Percentiles rank a stretch among this genome's conserved stretches.
Conservation (phyloP, 176 grass and related monocot species). For the Canna indica region DNA sequence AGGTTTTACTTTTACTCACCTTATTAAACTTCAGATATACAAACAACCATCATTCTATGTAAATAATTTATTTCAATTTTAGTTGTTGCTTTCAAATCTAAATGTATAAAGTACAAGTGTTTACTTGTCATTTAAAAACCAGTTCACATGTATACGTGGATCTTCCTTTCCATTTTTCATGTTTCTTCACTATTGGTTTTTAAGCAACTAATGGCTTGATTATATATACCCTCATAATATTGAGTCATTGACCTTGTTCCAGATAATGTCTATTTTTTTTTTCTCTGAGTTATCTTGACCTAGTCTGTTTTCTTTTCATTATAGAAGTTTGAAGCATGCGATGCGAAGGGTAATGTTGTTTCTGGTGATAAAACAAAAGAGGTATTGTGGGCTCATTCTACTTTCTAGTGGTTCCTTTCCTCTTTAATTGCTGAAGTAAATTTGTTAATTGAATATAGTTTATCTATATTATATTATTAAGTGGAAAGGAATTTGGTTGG, state of each 20-base stretch:
- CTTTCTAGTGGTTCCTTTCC: background rate
- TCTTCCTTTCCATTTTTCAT: too few relatives aligned
- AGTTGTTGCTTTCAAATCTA: too few relatives aligned
- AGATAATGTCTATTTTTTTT: constrained; percentile 8
- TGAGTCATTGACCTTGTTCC: background rate
- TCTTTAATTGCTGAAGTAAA: background rate
- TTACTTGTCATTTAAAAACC: background rate
- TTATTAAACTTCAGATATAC: too few relatives aligned
- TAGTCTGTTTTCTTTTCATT: constrained; percentile 23
- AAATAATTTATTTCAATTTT: too few relatives aligned
- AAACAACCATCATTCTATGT: too few relatives aligned
- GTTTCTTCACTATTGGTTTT: too few relatives aligned
- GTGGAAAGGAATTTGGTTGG: background rate
- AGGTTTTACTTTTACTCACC: too few relatives aligned
- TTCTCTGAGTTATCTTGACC: background rate
- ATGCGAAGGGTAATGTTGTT: constrained; percentile 65
- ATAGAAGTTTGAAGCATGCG: constrained; percentile 91
- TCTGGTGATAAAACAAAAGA: constrained; percentile 81
- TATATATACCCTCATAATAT: too few relatives aligned
- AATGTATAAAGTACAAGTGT: background rate
- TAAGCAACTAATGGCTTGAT: too few relatives aligned
- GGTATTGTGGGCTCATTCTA: constrained; percentile 30
- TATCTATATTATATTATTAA: background rate
- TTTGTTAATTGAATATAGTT: background rate
- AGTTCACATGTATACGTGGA: too few relatives aligned